Conservation (phyloP, 306 rosid species). For the Crataegus laevigata region DNA sequence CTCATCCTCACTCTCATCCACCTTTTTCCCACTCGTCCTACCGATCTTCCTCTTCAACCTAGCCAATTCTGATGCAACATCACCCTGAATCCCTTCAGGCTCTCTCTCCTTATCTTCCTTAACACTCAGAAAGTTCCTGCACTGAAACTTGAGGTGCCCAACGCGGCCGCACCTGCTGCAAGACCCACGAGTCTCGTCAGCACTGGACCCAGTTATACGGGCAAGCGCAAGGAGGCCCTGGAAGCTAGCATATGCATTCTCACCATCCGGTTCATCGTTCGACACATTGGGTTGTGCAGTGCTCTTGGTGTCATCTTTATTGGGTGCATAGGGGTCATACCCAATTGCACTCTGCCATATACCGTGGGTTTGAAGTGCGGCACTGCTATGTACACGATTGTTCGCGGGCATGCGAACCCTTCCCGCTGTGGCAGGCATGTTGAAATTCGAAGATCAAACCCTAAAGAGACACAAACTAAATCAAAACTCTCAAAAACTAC, state of each 20-base stretch:
- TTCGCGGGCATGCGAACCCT: conserved; percentile 99
- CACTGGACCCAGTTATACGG: conserved; percentile 66
- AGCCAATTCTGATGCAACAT: conserved; percentile 47
- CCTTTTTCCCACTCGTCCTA: conserved; percentile 33
- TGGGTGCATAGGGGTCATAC: conserved; percentile 87
- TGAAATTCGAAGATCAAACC: conserved; percentile 28
- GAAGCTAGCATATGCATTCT: conserved; percentile 88
- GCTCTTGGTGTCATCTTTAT: conserved; percentile 62
- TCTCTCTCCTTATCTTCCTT: conserved; percentile 77
- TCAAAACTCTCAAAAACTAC: not conserved
- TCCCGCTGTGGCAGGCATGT: conserved; percentile 95
- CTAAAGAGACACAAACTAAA: conserved; percentile 2
- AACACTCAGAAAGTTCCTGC: conserved; percentile 74
- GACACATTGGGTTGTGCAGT: conserved; percentile 33
- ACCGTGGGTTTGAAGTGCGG: conserved; percentile 95
- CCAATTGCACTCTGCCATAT: conserved; percentile 98
- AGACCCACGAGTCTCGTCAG: conserved; percentile 71
- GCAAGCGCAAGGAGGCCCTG: conserved; percentile 96
- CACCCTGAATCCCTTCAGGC: conserved; percentile 40
- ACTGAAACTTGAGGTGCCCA: conserved; percentile 86
- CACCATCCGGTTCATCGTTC: conserved; percentile 59
- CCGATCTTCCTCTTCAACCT: conserved; percentile 51
- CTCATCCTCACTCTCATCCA: conserved; percentile 49
- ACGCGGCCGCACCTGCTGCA: conserved; percentile 95
- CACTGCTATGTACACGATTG: conserved; percentile 95